A percentile compares a stretch with the other conserved stretches of the same genome.
Evolutionary conservation across 2,329 filamentous ascomycete species (phyloP).

Genomic region (Whalleya microplaca): DNA sequence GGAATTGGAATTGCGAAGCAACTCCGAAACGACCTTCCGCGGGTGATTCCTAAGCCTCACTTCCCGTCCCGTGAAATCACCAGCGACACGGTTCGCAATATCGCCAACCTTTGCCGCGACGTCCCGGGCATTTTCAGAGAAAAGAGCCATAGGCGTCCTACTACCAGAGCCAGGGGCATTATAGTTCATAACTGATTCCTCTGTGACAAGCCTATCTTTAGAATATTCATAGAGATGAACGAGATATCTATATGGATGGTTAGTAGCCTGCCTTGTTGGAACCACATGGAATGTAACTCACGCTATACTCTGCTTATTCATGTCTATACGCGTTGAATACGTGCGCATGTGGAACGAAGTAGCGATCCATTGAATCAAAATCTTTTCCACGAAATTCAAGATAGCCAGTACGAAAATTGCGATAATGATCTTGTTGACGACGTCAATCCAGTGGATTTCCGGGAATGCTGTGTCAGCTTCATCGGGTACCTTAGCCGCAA

Average conservation of each 20-base stretch:
- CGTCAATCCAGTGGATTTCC: constrained; percentile 70
- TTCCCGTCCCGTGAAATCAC: constrained; percentile 84
- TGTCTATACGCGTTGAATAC: constrained; percentile 86
- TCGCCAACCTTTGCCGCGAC: constrained; percentile 82
- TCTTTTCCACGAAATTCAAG: constrained; percentile 88
- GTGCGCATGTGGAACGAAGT: constrained; percentile 91
- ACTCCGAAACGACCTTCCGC: constrained; percentile 78
- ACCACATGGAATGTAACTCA: constrained; percentile 53
- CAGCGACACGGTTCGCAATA: constrained; percentile 76
- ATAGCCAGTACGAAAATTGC: constrained; percentile 78
- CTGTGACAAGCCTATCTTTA: constrained; percentile 69
- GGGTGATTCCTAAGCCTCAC: constrained; percentile 72
- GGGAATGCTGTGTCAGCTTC: constrained; percentile 50
- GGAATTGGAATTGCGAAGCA: constrained; percentile 72
- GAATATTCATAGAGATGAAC: constrained; percentile 68
- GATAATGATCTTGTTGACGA: constrained; percentile 84
- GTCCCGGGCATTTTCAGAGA: constrained; percentile 75
- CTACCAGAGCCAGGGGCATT: constrained; percentile 57
- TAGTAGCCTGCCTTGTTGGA: constrained; percentile 50
- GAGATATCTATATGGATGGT: constrained; percentile 44
- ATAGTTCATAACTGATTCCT: constrained; percentile 54
- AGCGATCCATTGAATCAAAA: constrained; percentile 92
- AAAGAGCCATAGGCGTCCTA: constrained; percentile 73
- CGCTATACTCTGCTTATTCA: constrained; percentile 88
- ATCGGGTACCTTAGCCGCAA: constrained; percentile 37